These are phyloP conservation scores for Erysiphe neolycopersici DNA, from an alignment of 2,329 filamentous ascomycete genomes.

Conservation along the genomic window DNA sequence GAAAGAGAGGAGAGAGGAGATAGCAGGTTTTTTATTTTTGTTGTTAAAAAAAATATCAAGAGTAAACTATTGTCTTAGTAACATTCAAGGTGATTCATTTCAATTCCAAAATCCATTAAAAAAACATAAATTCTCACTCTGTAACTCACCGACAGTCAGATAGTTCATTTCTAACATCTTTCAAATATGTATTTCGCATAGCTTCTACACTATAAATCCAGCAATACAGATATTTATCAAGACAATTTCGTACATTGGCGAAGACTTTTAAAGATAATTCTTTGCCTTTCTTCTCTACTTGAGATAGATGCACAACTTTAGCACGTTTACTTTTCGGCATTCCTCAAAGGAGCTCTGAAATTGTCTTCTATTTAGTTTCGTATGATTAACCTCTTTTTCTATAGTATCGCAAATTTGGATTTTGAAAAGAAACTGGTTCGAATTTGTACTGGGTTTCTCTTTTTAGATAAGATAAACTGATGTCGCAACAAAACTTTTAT, in stretches of 20 bases:
- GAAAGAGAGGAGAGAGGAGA: too few relatives aligned
- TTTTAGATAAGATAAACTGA: too few relatives aligned
- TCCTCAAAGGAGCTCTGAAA: conserved; percentile 1
- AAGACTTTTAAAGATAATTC: conserved; percentile 70
- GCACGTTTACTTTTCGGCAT: conserved; percentile 97
- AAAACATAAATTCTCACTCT: too few relatives aligned
- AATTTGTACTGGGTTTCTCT: too few relatives aligned
- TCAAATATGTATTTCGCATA: conserved; percentile 93
- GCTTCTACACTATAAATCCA: conserved; percentile 89
- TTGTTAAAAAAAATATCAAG: too few relatives aligned
- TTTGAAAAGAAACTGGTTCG: too few relatives aligned
- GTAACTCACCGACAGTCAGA: conserved; percentile 48
- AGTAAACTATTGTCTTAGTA: background rate
- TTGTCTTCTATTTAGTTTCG: background rate
- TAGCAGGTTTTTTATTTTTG: too few relatives aligned
- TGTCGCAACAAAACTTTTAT: too few relatives aligned
- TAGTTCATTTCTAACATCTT: conserved; percentile 67
- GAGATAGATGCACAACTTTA: conserved; percentile 68
- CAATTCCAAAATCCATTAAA: background rate
- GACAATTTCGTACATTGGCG: conserved; percentile 59
- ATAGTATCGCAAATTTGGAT: too few relatives aligned
- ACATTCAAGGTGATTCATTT: background rate
- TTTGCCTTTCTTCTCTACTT: conserved; percentile 82
- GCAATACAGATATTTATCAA: conserved; percentile 68
- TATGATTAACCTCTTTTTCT: too few relatives aligned